phyloP scores from a whole-genome alignment of 306 rosid genomes.

The Prunus kanzakura region DNA sequence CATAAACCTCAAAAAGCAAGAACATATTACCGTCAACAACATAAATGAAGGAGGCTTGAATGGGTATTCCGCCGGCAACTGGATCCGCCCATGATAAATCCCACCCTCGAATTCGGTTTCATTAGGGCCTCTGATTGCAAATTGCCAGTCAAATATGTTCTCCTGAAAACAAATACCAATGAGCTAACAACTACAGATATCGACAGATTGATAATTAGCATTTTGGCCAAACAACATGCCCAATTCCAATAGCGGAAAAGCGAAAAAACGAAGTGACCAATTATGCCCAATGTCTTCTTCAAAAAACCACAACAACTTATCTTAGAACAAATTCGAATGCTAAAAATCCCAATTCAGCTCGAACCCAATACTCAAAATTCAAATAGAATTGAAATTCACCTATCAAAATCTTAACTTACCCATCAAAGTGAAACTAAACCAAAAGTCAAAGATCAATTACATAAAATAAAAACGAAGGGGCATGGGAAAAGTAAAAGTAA shows the following conservation, averaged over 20 bases:
- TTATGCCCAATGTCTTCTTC: not conserved
- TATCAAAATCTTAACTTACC: not conserved
- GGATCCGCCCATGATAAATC: constrained; percentile 82
- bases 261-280: not conserved
- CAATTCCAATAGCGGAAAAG: not conserved
- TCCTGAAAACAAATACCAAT: constrained; percentile 46
- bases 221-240: not conserved
- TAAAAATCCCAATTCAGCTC: not conserved
- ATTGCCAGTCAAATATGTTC: constrained; percentile 95
- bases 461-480: not conserved
- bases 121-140: constrained; percentile 72
- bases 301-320: not conserved
- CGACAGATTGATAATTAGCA: not conserved
- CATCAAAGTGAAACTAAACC: not conserved
- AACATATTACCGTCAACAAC: constrained; percentile 67
- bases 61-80: constrained; percentile 83
- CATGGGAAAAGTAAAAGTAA: not conserved
- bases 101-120: constrained; percentile 89
- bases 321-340: not conserved
- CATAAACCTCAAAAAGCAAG: not conserved
- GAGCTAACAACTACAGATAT: not conserved
- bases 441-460: not conserved
- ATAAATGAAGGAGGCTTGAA: constrained; percentile 89
- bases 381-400: not conserved
- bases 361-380: not conserved